Evolutionary conservation across 1,139 yeast genomes (phyloP).

Genomic region (Protomyces arabidopsidicola): DNA sequence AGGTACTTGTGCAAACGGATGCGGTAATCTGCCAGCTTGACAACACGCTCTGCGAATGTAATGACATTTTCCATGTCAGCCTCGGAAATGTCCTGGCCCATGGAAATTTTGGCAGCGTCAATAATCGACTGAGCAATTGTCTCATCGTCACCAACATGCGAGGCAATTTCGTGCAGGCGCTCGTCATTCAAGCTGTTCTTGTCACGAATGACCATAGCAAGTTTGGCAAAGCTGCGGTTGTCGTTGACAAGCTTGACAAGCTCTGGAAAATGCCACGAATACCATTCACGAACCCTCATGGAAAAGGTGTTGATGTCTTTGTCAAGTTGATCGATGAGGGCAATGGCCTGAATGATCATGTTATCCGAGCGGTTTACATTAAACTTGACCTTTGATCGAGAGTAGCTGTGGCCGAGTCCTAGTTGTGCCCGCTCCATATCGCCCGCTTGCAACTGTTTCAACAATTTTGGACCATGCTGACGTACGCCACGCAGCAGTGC

Average conservation of each 20-base stretch:
- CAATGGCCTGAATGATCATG: constrained; percentile 98
- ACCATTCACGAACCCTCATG: constrained; percentile 93
- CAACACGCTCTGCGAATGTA: constrained; percentile 89
- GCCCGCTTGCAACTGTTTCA: constrained; percentile 89
- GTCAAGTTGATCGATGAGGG: constrained; percentile 91
- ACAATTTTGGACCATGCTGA: constrained; percentile 79
- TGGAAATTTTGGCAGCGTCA: constrained; percentile 93
- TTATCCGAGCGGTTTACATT: constrained; percentile 97
- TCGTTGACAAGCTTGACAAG: constrained; percentile 94
- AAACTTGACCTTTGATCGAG: constrained; percentile 95
- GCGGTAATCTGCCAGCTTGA: constrained; percentile 91
- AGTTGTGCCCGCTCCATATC: constrained; percentile 97
- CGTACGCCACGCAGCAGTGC: constrained; percentile 94
- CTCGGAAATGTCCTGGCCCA: constrained; percentile 96
- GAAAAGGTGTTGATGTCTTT: constrained; percentile 96
- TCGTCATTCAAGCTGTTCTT: constrained; percentile 75
- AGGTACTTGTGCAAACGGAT: constrained; percentile 84
- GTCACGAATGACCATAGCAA: constrained; percentile 78
- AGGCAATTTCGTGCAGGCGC: constrained; percentile 82
- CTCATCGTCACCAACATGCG: constrained; percentile 85
- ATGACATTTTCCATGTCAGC: constrained; percentile 79
- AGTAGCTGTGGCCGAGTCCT: constrained; percentile 81
- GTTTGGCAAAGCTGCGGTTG: constrained; percentile 76
- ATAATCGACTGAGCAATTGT: constrained; percentile 88
- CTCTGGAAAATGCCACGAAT: constrained; percentile 99